These are phyloP conservation scores for Fagopyrum homotropicum DNA, from an alignment of 148 eudicot genomes.

Conservation along the genomic window DNA sequence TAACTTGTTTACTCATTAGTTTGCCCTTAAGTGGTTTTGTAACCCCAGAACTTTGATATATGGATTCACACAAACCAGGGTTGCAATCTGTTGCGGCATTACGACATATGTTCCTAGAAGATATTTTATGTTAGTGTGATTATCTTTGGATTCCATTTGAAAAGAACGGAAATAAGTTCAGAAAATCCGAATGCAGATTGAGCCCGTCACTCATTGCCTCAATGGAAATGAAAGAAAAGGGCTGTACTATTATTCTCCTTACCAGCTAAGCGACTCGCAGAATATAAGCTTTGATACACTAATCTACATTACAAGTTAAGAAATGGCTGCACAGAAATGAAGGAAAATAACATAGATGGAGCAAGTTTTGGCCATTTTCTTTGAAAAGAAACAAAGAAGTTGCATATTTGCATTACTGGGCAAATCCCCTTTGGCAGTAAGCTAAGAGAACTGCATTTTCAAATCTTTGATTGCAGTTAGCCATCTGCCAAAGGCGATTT, in stretches of 20 bases:
- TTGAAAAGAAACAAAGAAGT: not conserved
- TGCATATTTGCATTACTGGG: not conserved
- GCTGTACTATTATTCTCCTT: no score
- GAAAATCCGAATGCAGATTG: no score
- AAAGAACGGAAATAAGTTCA: no score
- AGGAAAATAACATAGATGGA: not conserved
- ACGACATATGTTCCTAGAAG: no score
- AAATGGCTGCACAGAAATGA: not conserved
- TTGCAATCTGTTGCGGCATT: no score
- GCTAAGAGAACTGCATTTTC: not conserved
- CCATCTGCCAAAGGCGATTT: not conserved
- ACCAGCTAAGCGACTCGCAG: no score
- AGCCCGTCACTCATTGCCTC: no score
- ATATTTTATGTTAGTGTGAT: no score
- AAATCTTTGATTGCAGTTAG: not conserved
- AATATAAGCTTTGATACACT: no score
- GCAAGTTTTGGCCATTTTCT: not conserved
- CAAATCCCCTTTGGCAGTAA: slow-evolving; percentile 9
- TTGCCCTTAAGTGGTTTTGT: slow-evolving; percentile 3
- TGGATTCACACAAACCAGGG: no score
- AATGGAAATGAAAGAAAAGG: no score
- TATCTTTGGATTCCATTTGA: no score
- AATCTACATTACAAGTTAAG: not conserved
- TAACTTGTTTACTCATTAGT: not conserved
- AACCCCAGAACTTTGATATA: slow-evolving; percentile 1